Base-by-base conservation (phyloP, 345 rosid genomes). In the Citrus trifoliata region DNA sequence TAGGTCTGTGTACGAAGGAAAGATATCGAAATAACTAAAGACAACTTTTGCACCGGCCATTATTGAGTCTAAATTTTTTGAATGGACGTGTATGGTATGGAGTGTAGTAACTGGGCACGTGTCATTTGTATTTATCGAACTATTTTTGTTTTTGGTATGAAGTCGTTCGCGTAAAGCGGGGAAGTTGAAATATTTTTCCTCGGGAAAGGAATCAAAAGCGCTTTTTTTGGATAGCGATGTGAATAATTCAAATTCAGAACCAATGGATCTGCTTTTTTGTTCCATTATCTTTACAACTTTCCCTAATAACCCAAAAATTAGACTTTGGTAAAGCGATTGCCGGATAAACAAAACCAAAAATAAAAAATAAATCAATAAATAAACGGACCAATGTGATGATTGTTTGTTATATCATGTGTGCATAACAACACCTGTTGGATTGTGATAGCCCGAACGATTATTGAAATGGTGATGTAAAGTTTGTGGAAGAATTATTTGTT, bases 91-190 rank as follows among this genome's bases (percentile, higher is more conserved):
- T 46, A 3, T 64, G 78, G 62, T 28, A 3, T 64, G 78, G 48
- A 30, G 78, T 30, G 59, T 30, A 12, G 46, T 32, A 35, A 42
- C 69, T 3, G 40, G 4, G 55, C 35, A 12, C 25, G 37, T 3
- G 51, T 12, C 14, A 12, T 46, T 46, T 46, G 18, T 51, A 35
- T 25, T 51, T 48, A 66, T 51, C 55, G 24, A 22, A 33, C 35
- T 33, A 33, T 70, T 66, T 55, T 55, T 76, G 24, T 19, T 38
- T 70, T 76, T 30, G 19, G 62, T 25, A 42, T 32, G 0, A 33
- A 51, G 78, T 77, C 70, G 80, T 77, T 77, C 80, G 35, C 7
- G 3, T 5, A 59, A 59, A 71, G 76, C 2, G 7, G 51, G 32
- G 83, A 35, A 40, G 38, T 37, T 40, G 48, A 12, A 12, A 37